phyloP scores from a whole-genome alignment of 495 filamentous ascomycete species.

The Niebla homalea region DNA sequence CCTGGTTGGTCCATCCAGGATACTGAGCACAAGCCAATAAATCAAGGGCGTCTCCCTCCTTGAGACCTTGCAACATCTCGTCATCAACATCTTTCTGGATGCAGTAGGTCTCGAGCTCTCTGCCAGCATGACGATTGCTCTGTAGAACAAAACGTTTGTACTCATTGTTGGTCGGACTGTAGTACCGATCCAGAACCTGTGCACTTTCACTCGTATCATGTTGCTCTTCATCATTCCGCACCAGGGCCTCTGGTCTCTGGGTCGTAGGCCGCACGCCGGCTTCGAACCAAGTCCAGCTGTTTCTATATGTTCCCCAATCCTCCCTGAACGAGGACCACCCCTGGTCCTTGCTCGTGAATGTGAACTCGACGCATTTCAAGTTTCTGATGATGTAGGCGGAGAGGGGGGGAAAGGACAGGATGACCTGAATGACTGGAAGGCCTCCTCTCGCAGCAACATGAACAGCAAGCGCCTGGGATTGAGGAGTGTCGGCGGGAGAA shows the following conservation, averaged over 20 bases:
- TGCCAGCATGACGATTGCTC: constrained; percentile 24
- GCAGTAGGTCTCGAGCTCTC: constrained; percentile 40
- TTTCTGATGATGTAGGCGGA: neutral
- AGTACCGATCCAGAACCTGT: neutral
- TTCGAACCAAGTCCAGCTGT: constrained; percentile 62
- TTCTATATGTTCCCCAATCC: constrained; percentile 34
- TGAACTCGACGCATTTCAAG: constrained; percentile 48
- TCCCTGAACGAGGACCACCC: constrained; percentile 36
- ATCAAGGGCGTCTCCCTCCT: constrained; percentile 50
- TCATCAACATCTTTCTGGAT: constrained; percentile 30
- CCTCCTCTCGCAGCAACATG: neutral
- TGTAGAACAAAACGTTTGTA: constrained; percentile 20
- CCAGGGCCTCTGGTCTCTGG: neutral
- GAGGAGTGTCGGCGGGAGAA: neutral
- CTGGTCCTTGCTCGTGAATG: constrained; percentile 51
- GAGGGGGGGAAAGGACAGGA: constrained; percentile 6
- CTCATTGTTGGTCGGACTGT: constrained; percentile 1
- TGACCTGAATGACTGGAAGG: neutral
- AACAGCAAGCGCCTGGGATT: neutral
- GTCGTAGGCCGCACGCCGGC: constrained; percentile 36
- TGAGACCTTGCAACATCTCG: constrained; percentile 32
- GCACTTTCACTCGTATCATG: neutral
- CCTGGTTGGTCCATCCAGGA: constrained; percentile 45
- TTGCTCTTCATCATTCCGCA: constrained; percentile 2
- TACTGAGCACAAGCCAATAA: constrained; percentile 54